Evolutionary conservation across 257 asterid species (phyloP).

Genomic region (Ehretia macrophylla): DNA sequence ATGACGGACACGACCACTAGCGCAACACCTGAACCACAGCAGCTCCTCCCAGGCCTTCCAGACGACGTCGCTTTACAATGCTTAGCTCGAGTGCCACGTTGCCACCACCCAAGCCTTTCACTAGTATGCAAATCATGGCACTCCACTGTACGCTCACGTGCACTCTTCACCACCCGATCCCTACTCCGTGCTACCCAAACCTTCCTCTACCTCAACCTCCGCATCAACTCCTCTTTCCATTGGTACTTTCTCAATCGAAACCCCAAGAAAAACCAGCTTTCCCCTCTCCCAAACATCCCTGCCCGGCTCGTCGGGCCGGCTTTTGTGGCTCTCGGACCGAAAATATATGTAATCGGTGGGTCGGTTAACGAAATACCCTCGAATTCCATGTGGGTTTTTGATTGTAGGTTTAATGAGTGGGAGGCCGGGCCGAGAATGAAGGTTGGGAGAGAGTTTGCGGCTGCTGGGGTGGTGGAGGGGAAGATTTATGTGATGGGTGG

Average conservation of each 20-base stretch:
- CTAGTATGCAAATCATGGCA: conserved; percentile 79
- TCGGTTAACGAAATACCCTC: conserved; percentile 59
- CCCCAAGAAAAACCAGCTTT: conserved; percentile 19
- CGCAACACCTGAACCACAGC: conserved; percentile 10
- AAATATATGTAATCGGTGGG: conserved; percentile 73
- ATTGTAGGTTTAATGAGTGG: conserved; percentile 73
- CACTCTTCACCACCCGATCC: conserved; percentile 60
- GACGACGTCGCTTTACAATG: conserved; percentile 71
- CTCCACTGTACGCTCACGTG: conserved; percentile 37
- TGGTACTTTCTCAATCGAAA: conserved; percentile 50
- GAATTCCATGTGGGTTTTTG: conserved; percentile 58
- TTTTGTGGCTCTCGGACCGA: conserved; percentile 47
- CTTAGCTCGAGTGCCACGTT: conserved; percentile 69
- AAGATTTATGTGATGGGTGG: conserved; percentile 85
- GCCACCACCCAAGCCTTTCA: conserved; percentile 50
- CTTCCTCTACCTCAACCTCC: conserved; percentile 61
- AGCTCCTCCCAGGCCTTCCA: conserved; percentile 58
- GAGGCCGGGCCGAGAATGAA: conserved; percentile 65
- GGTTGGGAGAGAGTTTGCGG: conserved; percentile 72
- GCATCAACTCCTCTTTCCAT: conserved; percentile 45
- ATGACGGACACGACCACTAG: conserved; percentile 8
- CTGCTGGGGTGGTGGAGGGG: conserved; percentile 57
- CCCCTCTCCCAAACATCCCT: conserved; percentile 54
- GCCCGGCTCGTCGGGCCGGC: conserved; percentile 65
- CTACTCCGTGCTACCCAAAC: conserved; percentile 45